Evolutionary conservation across 169 alveolate genomes (phyloP), one percentile per base, ranked within the genome.

Genomic region (Plasmodium knowlesi): DNA sequence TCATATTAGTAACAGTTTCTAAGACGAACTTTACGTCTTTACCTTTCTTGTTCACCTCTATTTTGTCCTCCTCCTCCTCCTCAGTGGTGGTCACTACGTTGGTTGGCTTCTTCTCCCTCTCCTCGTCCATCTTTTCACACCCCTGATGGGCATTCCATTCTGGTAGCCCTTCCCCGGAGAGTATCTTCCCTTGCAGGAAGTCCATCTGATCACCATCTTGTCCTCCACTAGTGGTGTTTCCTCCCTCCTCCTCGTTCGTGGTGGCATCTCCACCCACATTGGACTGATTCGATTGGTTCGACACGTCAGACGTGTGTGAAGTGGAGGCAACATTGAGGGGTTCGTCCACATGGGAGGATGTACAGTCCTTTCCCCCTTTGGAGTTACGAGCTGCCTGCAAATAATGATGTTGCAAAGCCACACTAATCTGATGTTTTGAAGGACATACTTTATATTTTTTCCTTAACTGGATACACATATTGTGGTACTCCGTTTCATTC

Each of bases 381-480:
- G 67, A 9, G 67, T 9, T 50, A 14, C 84, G 76, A 2, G 74
- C 53, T 3, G 91, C 39, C 34, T 91, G 91, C 37, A 91, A 91
- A 82, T 91, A 53, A 71, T 91, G 67, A 73, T 91, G 85, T 53
- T 91, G 95, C 25, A 91, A 53, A 14, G 95, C 95, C 1, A 91
- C 95, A 82, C 92, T 72, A 16, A 91, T 91, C 57, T 95, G 96
- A 43, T 96, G 96, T 92, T 96, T 96, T 5, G 97, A 96, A 0
- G 97, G 97, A 8, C 96, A 81, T 2, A 96, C 90, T 70, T 93
- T 94, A 84, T 76, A 95, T 78, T 94, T 89, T 50, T 96, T 92
- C 30, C 97, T 81, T 50, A 96, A 22, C 61, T 91, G 84, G 14
- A 82, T 82, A 19, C 95, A 91, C 9, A 91, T 32, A 25, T 91